Evolutionary conservation across 305 asterid genomes (phyloP), one percentile per base, ranked within the genome.

Genomic region (Fraxinus velutina): DNA sequence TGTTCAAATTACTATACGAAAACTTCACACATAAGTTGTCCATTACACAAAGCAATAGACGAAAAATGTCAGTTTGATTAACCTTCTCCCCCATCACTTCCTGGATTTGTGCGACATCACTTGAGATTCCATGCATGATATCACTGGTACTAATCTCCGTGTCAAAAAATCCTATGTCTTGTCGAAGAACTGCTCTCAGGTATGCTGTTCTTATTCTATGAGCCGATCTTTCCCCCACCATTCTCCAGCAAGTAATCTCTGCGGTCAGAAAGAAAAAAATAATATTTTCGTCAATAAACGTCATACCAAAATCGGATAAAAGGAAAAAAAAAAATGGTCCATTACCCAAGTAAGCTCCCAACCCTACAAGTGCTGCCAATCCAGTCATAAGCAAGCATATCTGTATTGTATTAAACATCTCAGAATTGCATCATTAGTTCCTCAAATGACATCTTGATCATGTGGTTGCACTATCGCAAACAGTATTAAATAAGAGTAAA

Each of bases 71-170:
- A 44, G 39, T 27, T 76, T 24, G 17, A 79, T 39, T 19, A 68
- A 93, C 98, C 97, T 94, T 94, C 70, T 94, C 97, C 36, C 97
- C 93, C 97, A 92, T 91, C 37, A 94, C 94, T 91, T 92, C 98
- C 88, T 94, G 97, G 77, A 94, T 94, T 83, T 92, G 97, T 79
- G 97, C 97, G 73, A 94, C 97, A 80, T 94, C 98, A 52, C 97
- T 92, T 13, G 97, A 94, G 83, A 94, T 94, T 79, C 98, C 97
- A 81, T 94, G 98, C 98, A 94, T 94, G 32, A 94, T 88, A 80
- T 92, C 98, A 77, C 95, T 84, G 0, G 98, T 92, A 75, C 89
- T 90, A 19, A 94, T 78, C 68, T 92, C 88, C 3, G 92, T 94
- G 88, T 92, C 98, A 7, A 94, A 94, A 84, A 88, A 94, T 27